A percentile compares a stretch with the other conserved stretches of the same genome.
phyloP scores from a whole-genome alignment of 2,329 filamentous ascomycete genomes.

The Chaetomium sp. region DNA sequence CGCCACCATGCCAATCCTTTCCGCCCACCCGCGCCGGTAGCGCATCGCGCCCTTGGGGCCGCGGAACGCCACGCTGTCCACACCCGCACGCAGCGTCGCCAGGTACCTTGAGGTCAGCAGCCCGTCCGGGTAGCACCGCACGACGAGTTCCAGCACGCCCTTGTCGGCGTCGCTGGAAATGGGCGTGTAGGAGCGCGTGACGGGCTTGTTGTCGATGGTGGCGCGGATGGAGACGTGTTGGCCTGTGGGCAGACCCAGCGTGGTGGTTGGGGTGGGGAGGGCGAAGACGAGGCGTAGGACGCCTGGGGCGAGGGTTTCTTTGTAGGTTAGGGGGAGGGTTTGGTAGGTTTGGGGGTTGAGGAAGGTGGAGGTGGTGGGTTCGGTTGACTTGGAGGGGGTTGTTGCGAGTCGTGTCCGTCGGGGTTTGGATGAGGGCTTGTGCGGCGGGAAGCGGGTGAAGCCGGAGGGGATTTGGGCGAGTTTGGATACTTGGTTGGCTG shows the following conservation, averaged over 20 bases:
- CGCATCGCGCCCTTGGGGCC: constrained; percentile 61
- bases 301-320: constrained; percentile 45
- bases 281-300: constrained; percentile 52
- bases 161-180: constrained; percentile 53
- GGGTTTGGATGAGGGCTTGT: not conserved
- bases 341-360: constrained; percentile 53
- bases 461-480: not conserved
- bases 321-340: constrained; percentile 48
- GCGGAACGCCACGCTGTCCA: constrained; percentile 52
- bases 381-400: not conserved
- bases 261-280: constrained; percentile 47
- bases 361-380: not conserved
- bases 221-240: constrained; percentile 59
- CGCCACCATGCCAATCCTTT: constrained; percentile 57
- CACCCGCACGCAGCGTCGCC: constrained; percentile 46
- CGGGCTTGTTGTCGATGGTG: constrained; percentile 47
- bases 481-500: not conserved
- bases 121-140: constrained; percentile 49
- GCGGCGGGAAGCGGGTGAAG: constrained; percentile 2
- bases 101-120: constrained; percentile 54
- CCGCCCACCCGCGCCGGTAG: constrained; percentile 48
- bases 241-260: constrained; percentile 57
- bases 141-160: constrained; percentile 51
- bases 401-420: not conserved
- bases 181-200: constrained; percentile 58